A percentile compares a stretch with the other conserved stretches of the same genome.
Conservation (phyloP, 176 grass and related monocot species). For the Zea luxurians region DNA sequence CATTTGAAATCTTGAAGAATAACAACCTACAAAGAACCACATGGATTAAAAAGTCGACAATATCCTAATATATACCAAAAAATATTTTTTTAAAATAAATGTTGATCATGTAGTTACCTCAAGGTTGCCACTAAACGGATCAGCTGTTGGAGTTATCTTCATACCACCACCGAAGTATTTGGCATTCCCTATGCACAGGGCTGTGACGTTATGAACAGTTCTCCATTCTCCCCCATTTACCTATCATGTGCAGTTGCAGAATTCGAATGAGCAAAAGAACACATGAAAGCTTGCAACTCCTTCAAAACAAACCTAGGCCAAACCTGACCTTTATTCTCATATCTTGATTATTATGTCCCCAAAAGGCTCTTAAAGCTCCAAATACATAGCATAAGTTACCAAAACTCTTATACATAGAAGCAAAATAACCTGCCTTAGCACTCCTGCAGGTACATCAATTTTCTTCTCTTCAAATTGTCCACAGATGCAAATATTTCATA, state of each 20-base stretch:
- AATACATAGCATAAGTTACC: conserved; percentile 93
- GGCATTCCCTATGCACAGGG: conserved; percentile 88
- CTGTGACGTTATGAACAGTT: conserved; percentile 68
- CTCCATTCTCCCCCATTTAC: conserved; percentile 82
- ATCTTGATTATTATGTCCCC: conserved; percentile 67
- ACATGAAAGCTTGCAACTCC: conserved; percentile 28
- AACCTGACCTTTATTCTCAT: conserved; percentile 84
- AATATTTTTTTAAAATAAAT: not conserved
- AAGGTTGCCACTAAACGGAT: conserved; percentile 69
- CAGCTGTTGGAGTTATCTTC: conserved; percentile 88
- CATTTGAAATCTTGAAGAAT: conserved; percentile 96
- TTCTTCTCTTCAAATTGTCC: conserved; percentile 26
- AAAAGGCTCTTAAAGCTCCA: conserved; percentile 83
- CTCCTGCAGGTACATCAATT: conserved; percentile 56
- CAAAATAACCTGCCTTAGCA: conserved; percentile 94
- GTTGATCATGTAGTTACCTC: conserved; percentile 54
- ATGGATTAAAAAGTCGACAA: conserved; percentile 26
- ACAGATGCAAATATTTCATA: conserved; percentile 20
- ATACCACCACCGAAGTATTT: conserved; percentile 94
- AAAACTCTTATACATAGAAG: conserved; percentile 91
- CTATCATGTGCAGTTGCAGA: conserved; percentile 44
- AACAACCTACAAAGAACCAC: conserved; percentile 57
- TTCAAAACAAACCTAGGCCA: not conserved
- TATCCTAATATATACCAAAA: not conserved
- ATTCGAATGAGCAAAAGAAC: conserved; percentile 29